Base-by-base conservation (phyloP, 2,329 filamentous ascomycete genomes). In the Cercospora beticola region DNA sequence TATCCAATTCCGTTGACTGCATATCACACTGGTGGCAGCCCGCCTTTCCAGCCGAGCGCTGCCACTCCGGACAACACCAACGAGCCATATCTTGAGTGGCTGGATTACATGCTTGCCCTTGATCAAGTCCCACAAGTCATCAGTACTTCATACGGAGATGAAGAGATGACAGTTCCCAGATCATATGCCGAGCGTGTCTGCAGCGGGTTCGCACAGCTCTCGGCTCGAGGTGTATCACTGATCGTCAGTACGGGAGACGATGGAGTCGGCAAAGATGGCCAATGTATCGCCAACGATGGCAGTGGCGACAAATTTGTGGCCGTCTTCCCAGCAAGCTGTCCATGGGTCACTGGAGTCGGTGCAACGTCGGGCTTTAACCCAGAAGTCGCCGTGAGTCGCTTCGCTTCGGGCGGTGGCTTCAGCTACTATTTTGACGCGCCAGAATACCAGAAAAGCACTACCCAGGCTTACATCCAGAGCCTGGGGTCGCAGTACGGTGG, bases 41-140 rank as follows among this genome's bases (percentile, higher is more conserved):
- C 83, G 57, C 85, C 84, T 0, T 86, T 85, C 74, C 79, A 82
- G 10, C 83, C 86, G 0, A 83, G 87, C 49, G 72, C 82, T 12
- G 81, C 72, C 75, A 80, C 79, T 61, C 76, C 83, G 21, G 80
- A 71, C 26, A 84, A 89, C 76, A 84, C 82, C 72, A 92, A 92
- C 77, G 90, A 92, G 80, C 89, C 89, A 0, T 92, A 91, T 77
- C 81, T 91, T 1, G 83, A 83, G 14, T 91, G 86, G 81, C 81
- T 91, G 7, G 83, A 86, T 66, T 86, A 87, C 77, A 77, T 90
- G 1, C 83, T 89, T 0, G 78, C 79, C 1, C 83, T 89, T 21
- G 74, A 78, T 0, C 77, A 86, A 18, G 81, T 92, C 1, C 89
- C 90, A 0, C 84, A 87, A 58, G 86, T 88, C 16, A 85, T 92